Base-by-base conservation (phyloP, 1,284 basidiomycete species). In the Coniferiporia sulphurascens region DNA sequence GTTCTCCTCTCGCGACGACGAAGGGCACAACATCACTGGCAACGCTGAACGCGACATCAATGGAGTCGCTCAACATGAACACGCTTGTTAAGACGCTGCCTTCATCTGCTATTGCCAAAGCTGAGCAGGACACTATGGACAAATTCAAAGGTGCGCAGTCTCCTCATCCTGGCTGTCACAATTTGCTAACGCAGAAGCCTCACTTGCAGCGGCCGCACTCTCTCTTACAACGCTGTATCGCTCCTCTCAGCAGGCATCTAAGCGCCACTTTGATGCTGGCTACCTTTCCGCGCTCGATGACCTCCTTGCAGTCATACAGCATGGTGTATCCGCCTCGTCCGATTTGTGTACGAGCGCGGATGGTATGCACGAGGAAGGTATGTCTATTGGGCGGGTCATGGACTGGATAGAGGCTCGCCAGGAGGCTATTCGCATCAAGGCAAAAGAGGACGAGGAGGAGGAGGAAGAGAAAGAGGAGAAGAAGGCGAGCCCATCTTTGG, bases 191-290 rank as follows among this genome's bases (percentile, higher is more conserved):
- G 6, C 36, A 13, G 36, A 38, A 17, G 7, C 9, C 22, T 6
- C 22, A n/a, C n/a, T 50, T 58, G 56, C 67, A 91, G 88, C 86
- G 61, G 88, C 89, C 63, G 89, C 89, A 0, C 75, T 89, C 52
- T 89, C 86, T 70, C 87, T 91, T 61, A 90, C 89, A n/a, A 89
- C 85, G 0, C 79, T 91, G 34, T 91, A 89, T 70, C 83, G 86
- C 62, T 88, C 88, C 1, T 89, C 88, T 1, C 72, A 85, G 56
- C 78, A 83, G 65, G 84, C 85, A 7, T 86, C 87, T 4, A 89
- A 90, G 70, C 78, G 84, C 38, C 84, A 87, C 0, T 90, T 89
- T 73, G 87, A 88, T 66, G 78, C 84, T 6, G 89, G 89, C 10
- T 91, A 91, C 67, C 81, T 84, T 1, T 73, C 85, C 1, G 89